Base-by-base conservation (phyloP, 129 eudicot species). In the Glebionis coronaria region DNA sequence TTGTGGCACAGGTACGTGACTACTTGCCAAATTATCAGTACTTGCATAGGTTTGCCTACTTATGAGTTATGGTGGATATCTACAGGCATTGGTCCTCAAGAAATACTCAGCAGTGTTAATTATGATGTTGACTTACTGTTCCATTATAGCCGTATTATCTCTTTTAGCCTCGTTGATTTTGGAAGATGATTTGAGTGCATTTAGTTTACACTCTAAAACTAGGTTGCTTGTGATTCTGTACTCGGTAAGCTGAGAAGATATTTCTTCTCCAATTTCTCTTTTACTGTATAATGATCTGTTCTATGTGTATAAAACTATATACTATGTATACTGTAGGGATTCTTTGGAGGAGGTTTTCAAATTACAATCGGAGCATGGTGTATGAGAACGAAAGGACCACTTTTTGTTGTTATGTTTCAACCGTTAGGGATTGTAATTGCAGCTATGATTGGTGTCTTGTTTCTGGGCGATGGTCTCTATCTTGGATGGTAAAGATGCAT, bases 341-440 rank as follows among this genome's bases (percentile, higher is more conserved):
- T 74, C 19, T 82, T 83, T 74, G 94, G 94, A 4, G 75, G 75
- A 61, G 77, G 72, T 15, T 69, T 83, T 70, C 87, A 81, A 75
- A 59, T 80, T 12, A 73, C 74, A 0, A 61, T 86, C 20, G 60
- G 62, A 9, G 70, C 76, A 47, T 86, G 94, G 94, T 83, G 88
- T 59, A 75, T 86, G 65, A 73, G 61, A 9, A 80, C 54, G 65
- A 86, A 68, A 65, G 94, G 94, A 12, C 94, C 89, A 31, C 76
- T 83, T 55, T 86, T 86, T 67, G 88, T 73, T 27, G 75, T 82
- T 5, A 50, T 81, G 76, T 86, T 86, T 77, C 83, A 83, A 63
- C 94, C 94, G 0, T 15, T 86, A n/a, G 94, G 84, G 21, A 77
- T 83, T 49, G 83, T 81, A 13, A 78, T 86, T 42, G 79, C 94